A percentile compares a stretch with the other conserved stretches of the same genome.
phyloP scores from a whole-genome alignment of 1,284 basidiomycete species.

The Ustilago vetiveriae region DNA sequence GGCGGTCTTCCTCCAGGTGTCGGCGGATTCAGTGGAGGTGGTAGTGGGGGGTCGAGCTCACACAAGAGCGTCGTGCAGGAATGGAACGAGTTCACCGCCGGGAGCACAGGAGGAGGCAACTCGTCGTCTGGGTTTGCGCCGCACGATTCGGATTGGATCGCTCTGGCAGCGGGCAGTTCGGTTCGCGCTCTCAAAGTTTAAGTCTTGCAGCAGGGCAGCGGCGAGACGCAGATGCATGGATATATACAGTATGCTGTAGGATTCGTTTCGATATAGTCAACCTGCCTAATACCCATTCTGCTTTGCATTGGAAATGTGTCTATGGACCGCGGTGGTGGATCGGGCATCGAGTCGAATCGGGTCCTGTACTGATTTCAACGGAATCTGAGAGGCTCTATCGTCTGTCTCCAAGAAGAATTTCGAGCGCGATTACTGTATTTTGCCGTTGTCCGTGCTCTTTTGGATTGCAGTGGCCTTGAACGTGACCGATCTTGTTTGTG shows the following conservation, averaged over 20 bases:
- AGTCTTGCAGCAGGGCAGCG: background rate
- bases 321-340: too few species aligned
- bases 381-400: background rate
- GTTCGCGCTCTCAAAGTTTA: slow-evolving; percentile 46
- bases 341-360: background rate
- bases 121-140: slow-evolving; percentile 35
- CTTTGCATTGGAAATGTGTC: too few species aligned
- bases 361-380: too few species aligned
- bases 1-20: slow-evolving; percentile 31
- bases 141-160: slow-evolving; percentile 51
- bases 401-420: slow-evolving; percentile 13
- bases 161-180: slow-evolving; percentile 41
- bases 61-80: slow-evolving; percentile 61
- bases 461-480: too few species aligned
- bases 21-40: slow-evolving; percentile 31
- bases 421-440: slow-evolving; percentile 1
- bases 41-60: slow-evolving; percentile 18
- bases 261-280: background rate
- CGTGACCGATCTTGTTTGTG: too few species aligned
- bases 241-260: too few species aligned
- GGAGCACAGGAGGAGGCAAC: slow-evolving; percentile 13
- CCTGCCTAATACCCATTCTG: slow-evolving; percentile 12
- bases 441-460: slow-evolving; percentile 16
- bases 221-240: too few species aligned
- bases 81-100: slow-evolving; percentile 63